Percentiles rank a stretch among this genome's conserved stretches.
These are phyloP conservation scores for Hemileccinum rubropunctum DNA, from an alignment of 768 basidiomycete species.

Conservation along the genomic window DNA sequence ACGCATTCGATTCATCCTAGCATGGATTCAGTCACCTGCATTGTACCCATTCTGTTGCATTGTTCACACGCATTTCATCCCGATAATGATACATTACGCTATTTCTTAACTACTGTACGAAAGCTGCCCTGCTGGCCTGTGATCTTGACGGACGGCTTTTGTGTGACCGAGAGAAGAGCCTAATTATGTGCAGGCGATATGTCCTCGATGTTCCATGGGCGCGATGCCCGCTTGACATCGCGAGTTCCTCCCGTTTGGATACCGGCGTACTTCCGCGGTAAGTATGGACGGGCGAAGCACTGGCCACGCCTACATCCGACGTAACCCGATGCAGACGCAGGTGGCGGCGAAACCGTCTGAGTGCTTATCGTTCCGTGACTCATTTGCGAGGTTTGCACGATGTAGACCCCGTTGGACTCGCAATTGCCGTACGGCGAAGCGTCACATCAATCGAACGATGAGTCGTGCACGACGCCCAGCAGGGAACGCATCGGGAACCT, in stretches of 20 bases:
- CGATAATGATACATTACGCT: slow-evolving; percentile 32
- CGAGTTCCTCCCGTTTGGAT: slow-evolving; percentile 8
- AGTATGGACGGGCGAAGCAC: not conserved
- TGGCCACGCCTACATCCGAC: slow-evolving; percentile 1
- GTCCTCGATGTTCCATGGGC: not conserved
- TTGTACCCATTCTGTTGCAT: slow-evolving; percentile 34
- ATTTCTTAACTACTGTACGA: slow-evolving; percentile 31
- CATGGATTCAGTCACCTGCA: slow-evolving; percentile 35
- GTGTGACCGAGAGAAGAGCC: slow-evolving; percentile 9
- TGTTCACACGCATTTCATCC: slow-evolving; percentile 29
- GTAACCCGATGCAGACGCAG: slow-evolving; percentile 10
- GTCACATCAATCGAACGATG: slow-evolving; percentile 5
- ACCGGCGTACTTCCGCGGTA: slow-evolving; percentile 14
- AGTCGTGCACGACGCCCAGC: not conserved
- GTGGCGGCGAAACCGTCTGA: slow-evolving; percentile 1
- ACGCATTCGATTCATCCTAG: slow-evolving; percentile 35
- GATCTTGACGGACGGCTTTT: slow-evolving; percentile 5
- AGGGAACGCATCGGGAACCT: slow-evolving; percentile 13
- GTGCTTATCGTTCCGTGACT: slow-evolving; percentile 5
- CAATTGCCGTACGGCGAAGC: slow-evolving; percentile 8
- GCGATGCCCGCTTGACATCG: slow-evolving; percentile 2
- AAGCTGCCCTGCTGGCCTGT: slow-evolving; percentile 15
- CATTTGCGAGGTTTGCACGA: slow-evolving; percentile 9
- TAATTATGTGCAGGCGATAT: slow-evolving; percentile 3
- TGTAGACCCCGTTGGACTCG: slow-evolving; percentile 11